Evolutionary conservation across 352 stramenopile genomes (phyloP), one percentile per base, ranked within the genome.

Genomic region (Globisporangium megalacanthum): DNA sequence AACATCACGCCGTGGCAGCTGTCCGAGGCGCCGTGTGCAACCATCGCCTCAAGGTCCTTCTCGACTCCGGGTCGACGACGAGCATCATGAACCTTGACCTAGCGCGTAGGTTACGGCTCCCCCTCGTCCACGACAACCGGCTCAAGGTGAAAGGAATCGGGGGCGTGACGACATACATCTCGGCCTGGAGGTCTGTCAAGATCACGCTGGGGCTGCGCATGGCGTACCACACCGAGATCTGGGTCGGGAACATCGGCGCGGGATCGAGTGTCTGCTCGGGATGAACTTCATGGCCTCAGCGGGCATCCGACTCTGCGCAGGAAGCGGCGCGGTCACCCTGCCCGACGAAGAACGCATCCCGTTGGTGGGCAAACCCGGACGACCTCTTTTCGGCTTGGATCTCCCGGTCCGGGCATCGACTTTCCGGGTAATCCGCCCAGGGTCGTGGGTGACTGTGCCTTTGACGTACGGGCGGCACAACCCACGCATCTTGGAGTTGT

Each of bases 261-360:
- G 66, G 64, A 49, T 71, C 9, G 56, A 76, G 2, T 68, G 59
- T 22, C 47, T 73, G 0, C 56, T 76, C 0, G 61, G 65, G 2
- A 65, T 69, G 59, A 57, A 73, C 45, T 76, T 76, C 55, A 74
- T 77, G 60, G 35, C 60, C 4, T 13, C 47, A 4, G 49, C 60
- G 11, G 65, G 65, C 6, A 61, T 73, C 3, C 46, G 62, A 11
- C 36, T 65, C 0, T 57, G 52, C 20, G 31, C 51, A 0, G 36
- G 36, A 4, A 56, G 70, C 22, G 44, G 61, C 1, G 49, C 47
- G 54, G 0, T 49, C 0, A 37, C 39, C 7, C 39, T 56, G 0
- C 52, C 52, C 3, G 37, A 49, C 1, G 52, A 56, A 31, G 52
- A 49, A 13, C 20, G 1, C 0, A 56, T 56, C 13, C 37, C 52